Evolutionary conservation across 176 grass and related monocot genomes (phyloP).

Genomic region (Stipa capillata): DNA sequence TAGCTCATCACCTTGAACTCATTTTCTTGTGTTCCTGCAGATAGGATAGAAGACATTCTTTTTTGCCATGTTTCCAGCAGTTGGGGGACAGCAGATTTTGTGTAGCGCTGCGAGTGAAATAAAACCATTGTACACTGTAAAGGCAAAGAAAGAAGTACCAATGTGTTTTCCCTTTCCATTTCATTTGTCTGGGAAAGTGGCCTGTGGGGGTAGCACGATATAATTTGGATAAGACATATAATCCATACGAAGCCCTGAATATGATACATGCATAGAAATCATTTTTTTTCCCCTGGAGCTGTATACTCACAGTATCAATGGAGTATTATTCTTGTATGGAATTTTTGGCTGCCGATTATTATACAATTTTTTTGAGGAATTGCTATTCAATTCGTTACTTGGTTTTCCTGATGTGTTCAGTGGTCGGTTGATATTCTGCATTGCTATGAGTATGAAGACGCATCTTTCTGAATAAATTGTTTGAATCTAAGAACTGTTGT

Average conservation of each 20-base stretch:
- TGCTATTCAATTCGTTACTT: neutral
- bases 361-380: too few species aligned
- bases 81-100: conserved; percentile 24
- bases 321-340: conserved; percentile 1
- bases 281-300: neutral
- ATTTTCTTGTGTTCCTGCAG: conserved; percentile 18
- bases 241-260: conserved; percentile 8
- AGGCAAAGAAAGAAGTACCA: conserved; percentile 41
- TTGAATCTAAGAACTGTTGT: too few species aligned
- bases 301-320: neutral
- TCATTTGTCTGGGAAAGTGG: conserved; percentile 27
- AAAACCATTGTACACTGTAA: conserved; percentile 53
- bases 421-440: too few species aligned
- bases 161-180: conserved; percentile 18
- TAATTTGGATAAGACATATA: conserved; percentile 26
- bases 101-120: conserved; percentile 24
- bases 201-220: neutral
- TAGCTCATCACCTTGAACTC: neutral
- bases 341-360: neutral
- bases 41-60: conserved; percentile 29
- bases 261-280: conserved; percentile 22
- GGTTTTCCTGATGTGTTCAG: neutral
- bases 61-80: conserved; percentile 16
- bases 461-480: too few species aligned
- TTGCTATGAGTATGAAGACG: too few species aligned